phyloP scores from a whole-genome alignment of 2,329 filamentous ascomycete species.

The Neofusicoccum umdonicola region DNA sequence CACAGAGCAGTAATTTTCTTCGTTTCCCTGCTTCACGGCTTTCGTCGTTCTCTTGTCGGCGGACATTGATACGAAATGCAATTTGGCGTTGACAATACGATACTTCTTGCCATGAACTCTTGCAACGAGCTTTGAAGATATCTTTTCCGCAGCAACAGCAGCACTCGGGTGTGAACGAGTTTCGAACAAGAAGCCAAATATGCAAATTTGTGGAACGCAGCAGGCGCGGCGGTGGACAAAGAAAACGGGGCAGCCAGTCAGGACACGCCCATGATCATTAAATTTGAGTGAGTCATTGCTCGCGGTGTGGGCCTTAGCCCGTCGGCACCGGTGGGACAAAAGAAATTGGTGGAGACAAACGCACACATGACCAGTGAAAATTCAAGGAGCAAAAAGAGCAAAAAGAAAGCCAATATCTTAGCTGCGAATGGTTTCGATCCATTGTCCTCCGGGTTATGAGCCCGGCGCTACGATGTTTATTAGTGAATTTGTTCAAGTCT shows the following conservation, averaged over 20 bases:
- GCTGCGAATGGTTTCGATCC: constrained; percentile 28
- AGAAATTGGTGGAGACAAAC: background rate
- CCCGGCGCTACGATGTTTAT: constrained; percentile 22
- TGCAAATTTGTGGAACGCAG: background rate
- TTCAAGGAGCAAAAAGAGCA: background rate
- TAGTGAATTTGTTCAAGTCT: background rate
- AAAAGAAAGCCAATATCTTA: background rate
- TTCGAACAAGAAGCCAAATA: background rate
- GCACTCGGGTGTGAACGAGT: background rate
- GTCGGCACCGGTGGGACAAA: background rate
- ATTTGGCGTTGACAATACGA: no score
- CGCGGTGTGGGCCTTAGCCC: background rate
- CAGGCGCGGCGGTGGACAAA: background rate
- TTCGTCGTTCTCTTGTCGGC: no score
- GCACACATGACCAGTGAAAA: background rate
- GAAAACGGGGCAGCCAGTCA: background rate
- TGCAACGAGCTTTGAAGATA: background rate
- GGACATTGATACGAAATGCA: no score
- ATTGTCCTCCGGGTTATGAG: constrained; percentile 33
- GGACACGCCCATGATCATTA: background rate
- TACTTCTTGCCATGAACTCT: no score
- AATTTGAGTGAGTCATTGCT: background rate
- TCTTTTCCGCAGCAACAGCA: no score
- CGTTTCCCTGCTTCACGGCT: no score
- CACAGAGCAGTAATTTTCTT: no score